phyloP scores from a whole-genome alignment of 805 yeast genomes.

The Cyberlindnera americana region DNA sequence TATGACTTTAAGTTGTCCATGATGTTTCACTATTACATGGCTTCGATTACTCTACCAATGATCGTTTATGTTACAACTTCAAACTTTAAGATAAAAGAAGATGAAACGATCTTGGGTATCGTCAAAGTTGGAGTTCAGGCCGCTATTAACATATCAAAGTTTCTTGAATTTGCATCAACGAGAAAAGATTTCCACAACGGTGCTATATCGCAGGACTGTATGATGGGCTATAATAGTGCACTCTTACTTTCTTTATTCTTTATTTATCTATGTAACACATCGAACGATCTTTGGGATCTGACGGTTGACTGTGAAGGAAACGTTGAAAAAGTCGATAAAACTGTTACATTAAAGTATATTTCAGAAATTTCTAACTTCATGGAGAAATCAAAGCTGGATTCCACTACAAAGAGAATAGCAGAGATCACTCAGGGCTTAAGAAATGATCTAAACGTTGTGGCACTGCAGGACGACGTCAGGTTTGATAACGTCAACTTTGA shows the following conservation, averaged over 20 bases:
- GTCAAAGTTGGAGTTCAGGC: constrained; percentile 39
- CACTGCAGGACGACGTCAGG: constrained; percentile 24
- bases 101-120: constrained; percentile 39
- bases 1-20: constrained; percentile 41
- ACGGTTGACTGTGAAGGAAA: constrained; percentile 3
- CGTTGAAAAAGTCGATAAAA: constrained; percentile 18
- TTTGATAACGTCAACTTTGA: constrained; percentile 22
- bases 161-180: constrained; percentile 32
- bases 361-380: constrained; percentile 24
- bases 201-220: constrained; percentile 42
- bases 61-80: constrained; percentile 37
- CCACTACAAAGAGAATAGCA: constrained; percentile 40
- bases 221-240: constrained; percentile 41
- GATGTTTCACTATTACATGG: constrained; percentile 39
- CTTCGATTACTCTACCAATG: constrained; percentile 42
- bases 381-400: constrained; percentile 31
- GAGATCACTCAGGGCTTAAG: constrained; percentile 40
- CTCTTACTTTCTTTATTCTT: constrained; percentile 40
- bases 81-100: constrained; percentile 33
- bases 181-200: constrained; percentile 34
- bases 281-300: constrained; percentile 22
- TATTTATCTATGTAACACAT: constrained; percentile 29
- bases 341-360: constrained; percentile 20
- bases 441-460: constrained; percentile 39
- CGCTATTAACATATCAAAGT: constrained; percentile 37